Percentiles rank a stretch among this genome's conserved stretches.
phyloP scores from a whole-genome alignment of 1,284 basidiomycete genomes.

The Papiliotrema laurentii region DNA sequence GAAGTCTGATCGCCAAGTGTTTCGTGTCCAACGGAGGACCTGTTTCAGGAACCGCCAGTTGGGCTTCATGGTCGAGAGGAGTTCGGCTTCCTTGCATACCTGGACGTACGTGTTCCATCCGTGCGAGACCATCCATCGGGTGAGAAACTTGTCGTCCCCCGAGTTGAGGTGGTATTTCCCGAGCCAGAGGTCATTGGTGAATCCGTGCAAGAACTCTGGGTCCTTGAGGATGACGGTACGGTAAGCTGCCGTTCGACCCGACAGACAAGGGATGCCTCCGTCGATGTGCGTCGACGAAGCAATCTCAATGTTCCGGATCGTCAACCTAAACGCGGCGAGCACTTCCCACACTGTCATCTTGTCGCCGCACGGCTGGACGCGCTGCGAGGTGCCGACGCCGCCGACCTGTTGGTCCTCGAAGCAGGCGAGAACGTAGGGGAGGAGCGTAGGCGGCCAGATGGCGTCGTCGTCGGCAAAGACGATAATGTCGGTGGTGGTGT shows the following conservation, averaged over 20 bases:
- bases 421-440: slow-evolving; percentile 78
- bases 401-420: slow-evolving; percentile 91
- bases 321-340: slow-evolving; percentile 82
- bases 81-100: slow-evolving; percentile 81
- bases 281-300: slow-evolving; percentile 83
- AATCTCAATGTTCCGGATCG: slow-evolving; percentile 90
- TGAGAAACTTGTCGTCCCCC: slow-evolving; percentile 89
- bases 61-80: slow-evolving; percentile 89
- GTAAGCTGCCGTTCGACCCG: slow-evolving; percentile 85
- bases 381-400: slow-evolving; percentile 83
- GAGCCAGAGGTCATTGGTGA: slow-evolving; percentile 88
- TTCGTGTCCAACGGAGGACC: slow-evolving; percentile 84
- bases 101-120: slow-evolving; percentile 92
- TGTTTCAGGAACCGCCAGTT: slow-evolving; percentile 93
- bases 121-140: slow-evolving; percentile 92
- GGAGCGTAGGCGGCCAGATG: slow-evolving; percentile 83
- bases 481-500: slow-evolving; percentile 85
- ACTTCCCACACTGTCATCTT: slow-evolving; percentile 89
- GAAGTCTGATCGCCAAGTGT: slow-evolving; percentile 86
- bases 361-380: slow-evolving; percentile 71
- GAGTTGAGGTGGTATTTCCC: slow-evolving; percentile 89
- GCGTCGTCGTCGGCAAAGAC: slow-evolving; percentile 94
- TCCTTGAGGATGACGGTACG: slow-evolving; percentile 89
- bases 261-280: slow-evolving; percentile 83
- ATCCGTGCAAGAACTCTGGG: slow-evolving; percentile 83